phyloP scores from a whole-genome alignment of 2,329 filamentous ascomycete genomes.

The Curvularia sp. region DNA sequence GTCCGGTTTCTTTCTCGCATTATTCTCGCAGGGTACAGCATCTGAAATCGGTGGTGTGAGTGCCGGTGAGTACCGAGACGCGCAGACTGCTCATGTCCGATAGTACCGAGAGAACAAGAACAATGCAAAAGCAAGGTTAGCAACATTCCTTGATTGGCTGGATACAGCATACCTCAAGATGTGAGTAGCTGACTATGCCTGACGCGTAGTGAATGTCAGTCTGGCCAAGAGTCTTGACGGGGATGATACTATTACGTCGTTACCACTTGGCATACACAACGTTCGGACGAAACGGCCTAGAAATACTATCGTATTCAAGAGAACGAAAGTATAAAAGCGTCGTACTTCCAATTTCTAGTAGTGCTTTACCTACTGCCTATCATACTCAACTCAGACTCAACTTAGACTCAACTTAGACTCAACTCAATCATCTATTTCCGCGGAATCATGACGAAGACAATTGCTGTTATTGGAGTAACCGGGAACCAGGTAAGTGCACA shows the following conservation, averaged over 20 bases:
- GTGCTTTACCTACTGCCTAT: neutral
- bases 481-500: neutral
- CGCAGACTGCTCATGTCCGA: neutral
- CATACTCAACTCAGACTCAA: neutral
- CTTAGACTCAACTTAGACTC: neutral
- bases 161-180: neutral
- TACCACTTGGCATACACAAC: neutral
- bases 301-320: neutral
- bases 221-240: neutral
- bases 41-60: neutral
- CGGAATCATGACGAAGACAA: constrained; percentile 22
- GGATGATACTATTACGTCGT: neutral
- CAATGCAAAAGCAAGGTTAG: neutral
- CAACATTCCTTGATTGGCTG: neutral
- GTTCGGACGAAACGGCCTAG: neutral
- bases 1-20: neutral
- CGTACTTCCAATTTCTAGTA: neutral
- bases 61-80: neutral
- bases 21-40: neutral
- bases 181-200: neutral
- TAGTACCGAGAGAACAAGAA: neutral
- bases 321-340: neutral
- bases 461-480: constrained; percentile 7
- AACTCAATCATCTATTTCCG: neutral
- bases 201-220: neutral